Conservation (phyloP, 2,329 filamentous ascomycete genomes). For the Verticillium nubilum region DNA sequence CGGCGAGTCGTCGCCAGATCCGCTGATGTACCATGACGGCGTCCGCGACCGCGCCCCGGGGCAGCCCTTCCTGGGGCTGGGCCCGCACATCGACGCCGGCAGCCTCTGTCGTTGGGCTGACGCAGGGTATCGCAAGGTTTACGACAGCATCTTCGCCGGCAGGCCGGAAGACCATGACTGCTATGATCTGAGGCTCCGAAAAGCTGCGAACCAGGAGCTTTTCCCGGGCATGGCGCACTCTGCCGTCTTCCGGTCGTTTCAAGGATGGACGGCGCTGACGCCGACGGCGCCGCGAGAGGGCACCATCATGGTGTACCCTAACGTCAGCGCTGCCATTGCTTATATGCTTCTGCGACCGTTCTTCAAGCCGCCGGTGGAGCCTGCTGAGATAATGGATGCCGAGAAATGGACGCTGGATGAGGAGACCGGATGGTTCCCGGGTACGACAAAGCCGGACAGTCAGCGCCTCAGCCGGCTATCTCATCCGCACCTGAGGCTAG, state of each 20-base stretch:
- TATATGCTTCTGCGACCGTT: constrained; percentile 37
- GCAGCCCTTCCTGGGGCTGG: constrained; percentile 31
- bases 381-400: constrained; percentile 25
- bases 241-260: constrained; percentile 28
- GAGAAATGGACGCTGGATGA: constrained; percentile 28
- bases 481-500: constrained; percentile 31
- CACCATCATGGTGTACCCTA: constrained; percentile 32
- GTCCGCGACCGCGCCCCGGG: constrained; percentile 30
- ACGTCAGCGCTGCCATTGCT: constrained; percentile 27
- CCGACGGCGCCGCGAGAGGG: constrained; percentile 25
- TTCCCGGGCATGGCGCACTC: constrained; percentile 30
- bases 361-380: constrained; percentile 25
- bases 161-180: constrained; percentile 27
- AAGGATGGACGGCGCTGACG: constrained; percentile 37
- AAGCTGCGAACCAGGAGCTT: constrained; percentile 24
- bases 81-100: constrained; percentile 37
- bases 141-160: constrained; percentile 29
- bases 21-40: constrained; percentile 32
- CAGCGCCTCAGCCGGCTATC: constrained; percentile 27
- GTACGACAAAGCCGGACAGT: constrained; percentile 25
- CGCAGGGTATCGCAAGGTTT: constrained; percentile 27
- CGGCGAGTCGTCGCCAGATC: constrained; percentile 22
- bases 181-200: constrained; percentile 29
- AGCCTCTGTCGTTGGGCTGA: constrained; percentile 37
- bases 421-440: constrained; percentile 27